Base-by-base conservation (phyloP, 2,329 filamentous ascomycete genomes). In the Apiospora arundinis region DNA sequence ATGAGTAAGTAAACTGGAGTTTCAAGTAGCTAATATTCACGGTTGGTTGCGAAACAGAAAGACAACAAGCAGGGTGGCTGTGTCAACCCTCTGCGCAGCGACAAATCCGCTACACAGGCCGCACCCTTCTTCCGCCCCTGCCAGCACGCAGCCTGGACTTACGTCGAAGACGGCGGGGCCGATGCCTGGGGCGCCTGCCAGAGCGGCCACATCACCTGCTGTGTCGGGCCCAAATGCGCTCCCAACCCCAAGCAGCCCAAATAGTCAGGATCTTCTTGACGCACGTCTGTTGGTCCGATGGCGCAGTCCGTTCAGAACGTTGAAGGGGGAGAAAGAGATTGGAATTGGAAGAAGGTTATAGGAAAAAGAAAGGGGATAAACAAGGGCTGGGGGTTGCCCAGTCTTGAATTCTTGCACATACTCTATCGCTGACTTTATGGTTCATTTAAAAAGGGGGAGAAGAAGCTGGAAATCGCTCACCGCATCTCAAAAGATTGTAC, bases 41-140 rank as follows among this genome's bases (percentile, higher is more conserved):
- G 32, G 48, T 16, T 60, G 16, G 37, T 18, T 21, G n/a, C 42
- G 9, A 44, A 48, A 21, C 23, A 68, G 45, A 46, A 72, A 28
- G 45, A 70, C 28, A 72, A 74, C 49, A 68, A 21, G 16, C 25
- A 70, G 40, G 72, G 72, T 18, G 74, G 73, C 12, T 77, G 73
- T 68, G 67, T 66, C 32, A 78, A 78, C 69, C 76, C 75, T 0
- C 49, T 69, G 45, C 72, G 73, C 7, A 28, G 28, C 46, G 69
- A 73, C 66, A 68, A 66, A 12, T 2, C 11, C 12, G 70, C 63
- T 7, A 70, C 32, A 5, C 46, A 23, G 4, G 65, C 74, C 9
- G 72, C 71, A 68, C 25, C 70, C n/a, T 74, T 75, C 66, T 78
- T 77, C 69, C 68, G 70, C 4, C 73, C 75, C 7, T 77, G 77